Evolutionary conservation across 805 yeast species (phyloP).

Genomic region (Jamesozyma piceae): DNA sequence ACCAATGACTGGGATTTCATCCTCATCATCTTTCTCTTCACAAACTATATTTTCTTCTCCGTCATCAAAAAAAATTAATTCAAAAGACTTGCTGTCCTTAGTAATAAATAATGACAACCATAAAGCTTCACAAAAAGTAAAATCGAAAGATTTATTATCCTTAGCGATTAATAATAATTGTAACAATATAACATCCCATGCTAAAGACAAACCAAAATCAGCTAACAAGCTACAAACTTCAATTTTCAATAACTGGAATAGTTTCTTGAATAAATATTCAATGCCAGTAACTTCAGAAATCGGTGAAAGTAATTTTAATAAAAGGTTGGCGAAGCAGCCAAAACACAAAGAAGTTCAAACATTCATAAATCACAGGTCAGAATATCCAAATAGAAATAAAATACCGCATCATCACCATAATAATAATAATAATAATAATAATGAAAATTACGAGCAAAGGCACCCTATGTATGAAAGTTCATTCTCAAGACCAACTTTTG

Average conservation of each 20-base stretch:
- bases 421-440: neutral
- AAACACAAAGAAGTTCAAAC: neutral
- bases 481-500: constrained; percentile 10
- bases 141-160: constrained; percentile 12
- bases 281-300: constrained; percentile 5
- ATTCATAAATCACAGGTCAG: neutral
- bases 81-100: constrained; percentile 10
- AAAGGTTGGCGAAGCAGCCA: neutral
- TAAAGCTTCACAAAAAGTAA: neutral
- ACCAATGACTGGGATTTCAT: neutral
- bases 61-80: constrained; percentile 1
- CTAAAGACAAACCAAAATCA: neutral
- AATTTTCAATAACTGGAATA: constrained; percentile 15
- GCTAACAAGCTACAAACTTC: constrained; percentile 4
- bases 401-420: neutral
- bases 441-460: too few species aligned
- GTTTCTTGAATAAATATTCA: constrained; percentile 8
- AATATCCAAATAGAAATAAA: neutral
- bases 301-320: neutral
- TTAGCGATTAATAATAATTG: neutral
- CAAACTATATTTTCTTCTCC: neutral
- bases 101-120: neutral
- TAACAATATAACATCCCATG: neutral
- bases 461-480: neutral
- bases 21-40: neutral